Percentiles rank a stretch among this genome's conserved stretches.
These are phyloP conservation scores for Fagopyrum esculentum DNA, from an alignment of 148 eudicot species.

Conservation along the genomic window DNA sequence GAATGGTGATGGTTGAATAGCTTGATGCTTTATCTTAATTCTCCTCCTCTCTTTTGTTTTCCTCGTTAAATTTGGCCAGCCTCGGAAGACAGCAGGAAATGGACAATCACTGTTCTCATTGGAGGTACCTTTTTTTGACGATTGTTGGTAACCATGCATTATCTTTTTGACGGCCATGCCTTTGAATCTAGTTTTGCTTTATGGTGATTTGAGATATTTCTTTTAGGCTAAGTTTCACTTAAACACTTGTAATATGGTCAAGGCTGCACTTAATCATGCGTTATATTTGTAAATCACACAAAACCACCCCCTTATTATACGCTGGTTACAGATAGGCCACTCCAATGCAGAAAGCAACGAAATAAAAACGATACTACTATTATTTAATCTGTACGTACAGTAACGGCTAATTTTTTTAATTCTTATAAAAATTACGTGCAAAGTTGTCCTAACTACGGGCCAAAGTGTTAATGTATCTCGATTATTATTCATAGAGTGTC, in stretches of 20 bases:
- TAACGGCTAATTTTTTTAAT: too few relatives aligned
- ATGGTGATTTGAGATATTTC: neutral
- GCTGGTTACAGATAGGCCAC: neutral
- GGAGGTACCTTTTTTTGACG: conserved; percentile 50
- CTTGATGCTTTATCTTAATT: neutral
- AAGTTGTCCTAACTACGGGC: too few relatives aligned
- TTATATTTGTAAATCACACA: neutral
- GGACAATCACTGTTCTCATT: conserved; percentile 37
- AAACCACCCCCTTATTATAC: neutral
- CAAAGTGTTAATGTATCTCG: too few relatives aligned
- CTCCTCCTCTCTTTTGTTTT: neutral
- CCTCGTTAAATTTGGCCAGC: neutral
- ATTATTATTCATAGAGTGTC: too few relatives aligned
- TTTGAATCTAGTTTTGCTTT: neutral
- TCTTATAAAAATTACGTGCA: too few relatives aligned
- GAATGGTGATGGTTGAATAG: neutral
- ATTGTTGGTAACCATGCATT: neutral
- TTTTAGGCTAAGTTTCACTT: neutral
- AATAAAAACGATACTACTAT: too few relatives aligned
- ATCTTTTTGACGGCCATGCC: neutral
- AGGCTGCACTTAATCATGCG: too few relatives aligned
- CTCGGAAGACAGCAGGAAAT: conserved; percentile 24
- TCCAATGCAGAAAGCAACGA: too few relatives aligned
- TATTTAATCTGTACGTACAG: too few relatives aligned
- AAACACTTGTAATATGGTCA: too few relatives aligned